Conservation (phyloP, 2,329 filamentous ascomycete genomes). For the Dactylella cylindrospora region DNA sequence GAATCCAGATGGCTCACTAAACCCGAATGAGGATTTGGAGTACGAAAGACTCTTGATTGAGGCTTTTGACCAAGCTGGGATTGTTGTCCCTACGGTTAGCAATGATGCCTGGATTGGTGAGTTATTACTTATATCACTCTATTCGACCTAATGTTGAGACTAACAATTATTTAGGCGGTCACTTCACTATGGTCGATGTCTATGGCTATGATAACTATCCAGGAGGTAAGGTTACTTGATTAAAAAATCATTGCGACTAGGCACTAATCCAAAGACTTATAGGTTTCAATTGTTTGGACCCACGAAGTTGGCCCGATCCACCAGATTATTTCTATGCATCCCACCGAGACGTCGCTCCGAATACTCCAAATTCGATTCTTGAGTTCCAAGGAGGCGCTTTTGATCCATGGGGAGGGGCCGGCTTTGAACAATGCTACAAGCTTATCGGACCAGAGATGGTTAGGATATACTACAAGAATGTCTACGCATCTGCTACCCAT, state of each 20-base stretch:
- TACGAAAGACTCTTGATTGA: constrained; percentile 26
- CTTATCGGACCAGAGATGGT: constrained; percentile 73
- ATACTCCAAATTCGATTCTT: constrained; percentile 65
- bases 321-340: constrained; percentile 60
- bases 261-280: constrained; percentile 47
- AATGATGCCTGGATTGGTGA: constrained; percentile 65
- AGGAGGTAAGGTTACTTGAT: constrained; percentile 36
- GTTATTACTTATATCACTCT: too few relatives aligned
- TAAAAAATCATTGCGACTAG: background rate
- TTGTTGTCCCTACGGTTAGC: constrained; percentile 72
- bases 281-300: constrained; percentile 64
- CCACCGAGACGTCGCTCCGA: constrained; percentile 64
- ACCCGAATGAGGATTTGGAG: constrained; percentile 57
- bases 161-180: constrained; percentile 43
- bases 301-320: constrained; percentile 55
- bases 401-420: constrained; percentile 72
- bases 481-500: constrained; percentile 65
- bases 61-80: constrained; percentile 63
- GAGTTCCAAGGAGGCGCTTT: constrained; percentile 71
- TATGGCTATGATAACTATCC: constrained; percentile 69
- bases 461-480: constrained; percentile 75
- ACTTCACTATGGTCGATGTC: constrained; percentile 62
- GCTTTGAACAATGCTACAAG: constrained; percentile 66
- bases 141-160: constrained; percentile 43
- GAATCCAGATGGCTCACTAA: constrained; percentile 53